Evolutionary conservation across 2,329 filamentous ascomycete genomes (phyloP), one percentile per base, ranked within the genome.

Genomic region (Colletotrichum caudatum): DNA sequence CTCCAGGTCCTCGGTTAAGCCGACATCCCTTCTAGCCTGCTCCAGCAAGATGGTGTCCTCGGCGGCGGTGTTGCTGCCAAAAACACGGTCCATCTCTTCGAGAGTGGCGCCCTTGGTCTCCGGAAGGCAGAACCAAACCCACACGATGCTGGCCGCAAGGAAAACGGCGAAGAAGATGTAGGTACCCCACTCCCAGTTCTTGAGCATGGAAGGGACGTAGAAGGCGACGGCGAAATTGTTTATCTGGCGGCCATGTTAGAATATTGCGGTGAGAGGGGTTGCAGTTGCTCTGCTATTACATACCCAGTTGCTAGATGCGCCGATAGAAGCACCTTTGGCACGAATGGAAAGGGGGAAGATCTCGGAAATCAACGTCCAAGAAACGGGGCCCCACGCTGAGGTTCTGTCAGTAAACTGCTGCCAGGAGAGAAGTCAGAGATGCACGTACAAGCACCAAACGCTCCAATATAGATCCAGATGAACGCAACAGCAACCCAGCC

Each of bases 161-260:
- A 87, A 82, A 0, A 81, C 81, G 6, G 85, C 85, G 74, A 90
- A 90, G 80, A 90, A 89, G 72, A 88, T 86, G 76, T 88, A 89
- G 0, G 86, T 86, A 20, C 87, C 87, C 77, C 84, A 88, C n/a
- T 80, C 75, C 72, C 82, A 83, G 39, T 73, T 73, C 41, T 75
- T 75, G 9, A 83, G 75, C 80, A 84, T 87, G 12, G 81, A 79
- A 3, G 83, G 83, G 0, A 84, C 82, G 51, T 82, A 83, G 48
- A 86, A 82, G 4, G 83, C 84, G 16, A 87, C 81, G 65, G 82
- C 80, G 53, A 86, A 87, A 74, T 86, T 85, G 77, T 81, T 83
- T 50, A 83, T 63, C 80, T 79, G 75, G 41, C 69, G 1, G 35
- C 11, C 9, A 11, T 1, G 56, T 61, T 58, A 63, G 23, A 1